Base-by-base conservation (phyloP, 129 eudicot genomes). In the Flaveria sonorensis region DNA sequence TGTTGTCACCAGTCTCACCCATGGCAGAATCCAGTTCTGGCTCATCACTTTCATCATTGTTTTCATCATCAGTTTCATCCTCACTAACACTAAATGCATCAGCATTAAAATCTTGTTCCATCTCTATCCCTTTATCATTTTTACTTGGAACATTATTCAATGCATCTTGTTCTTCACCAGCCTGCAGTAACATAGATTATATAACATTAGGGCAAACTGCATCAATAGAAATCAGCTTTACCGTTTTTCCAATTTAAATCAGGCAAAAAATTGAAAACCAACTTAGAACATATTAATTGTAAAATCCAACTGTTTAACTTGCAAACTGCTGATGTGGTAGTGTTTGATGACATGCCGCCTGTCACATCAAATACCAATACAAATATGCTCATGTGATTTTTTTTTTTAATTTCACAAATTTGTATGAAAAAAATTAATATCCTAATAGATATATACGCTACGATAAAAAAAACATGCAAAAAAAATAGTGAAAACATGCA, bases 31-130 rank as follows among this genome's bases (percentile, higher is more conserved):
- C 96, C 65, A 94, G 50, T 69, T 89, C 85, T 20, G 84, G 84
- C 77, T 86, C 93, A 23, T 86, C 96, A 42, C 71, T 78, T 69
- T 71, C 85, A 50, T 81, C 82, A 11, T 87, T 85, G 68, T 81
- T 72, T 13, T 86, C 86, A 24, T 91, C 93, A 45, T 83, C 92
- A 47, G 65, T 92, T n/a, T 90, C 86, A 53, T 88, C 98, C 74
- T 94, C 98, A 73, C 98, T 91, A 32, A 94, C 86, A 85, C 83
- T 83, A 15, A 73, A 82, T 1, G 90, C 78, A 52, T 81, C 89
- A 47, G 86, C 98, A 10, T 32, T 56, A 76, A 94, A 94, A 72
- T 94, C 96, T 68, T 94, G 84, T 56, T 89, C 93, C 98, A 94
- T 94, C 83, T 94, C 98, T 53, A 94, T 80, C 15, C 98, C 98